Percentiles rank a stretch among this genome's conserved stretches.
Evolutionary conservation across 2,329 filamentous ascomycete genomes (phyloP).

Genomic region (Fusarium veterinarium): DNA sequence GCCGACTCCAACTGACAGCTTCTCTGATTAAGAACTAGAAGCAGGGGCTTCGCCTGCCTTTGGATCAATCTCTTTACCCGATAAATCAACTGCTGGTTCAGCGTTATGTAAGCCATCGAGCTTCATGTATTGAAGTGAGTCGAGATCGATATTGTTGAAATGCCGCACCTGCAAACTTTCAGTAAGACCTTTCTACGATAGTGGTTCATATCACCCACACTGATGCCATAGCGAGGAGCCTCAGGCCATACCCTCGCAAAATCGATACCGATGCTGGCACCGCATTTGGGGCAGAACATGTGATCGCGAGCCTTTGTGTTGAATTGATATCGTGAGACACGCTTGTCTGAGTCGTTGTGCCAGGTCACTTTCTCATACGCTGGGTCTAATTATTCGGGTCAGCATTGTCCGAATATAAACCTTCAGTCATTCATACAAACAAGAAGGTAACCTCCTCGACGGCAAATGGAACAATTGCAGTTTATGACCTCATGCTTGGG

Average conservation of each 20-base stretch:
- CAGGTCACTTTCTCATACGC: slow-evolving; percentile 54
- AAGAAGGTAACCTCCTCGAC: slow-evolving; percentile 62
- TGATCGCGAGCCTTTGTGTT: slow-evolving; percentile 61
- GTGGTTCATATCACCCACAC: slow-evolving; percentile 47
- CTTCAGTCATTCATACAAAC: slow-evolving; percentile 51
- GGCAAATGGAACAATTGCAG: slow-evolving; percentile 67
- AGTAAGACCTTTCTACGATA: not conserved
- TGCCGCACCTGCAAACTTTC: slow-evolving; percentile 52
- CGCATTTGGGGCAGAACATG: slow-evolving; percentile 61
- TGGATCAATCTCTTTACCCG: slow-evolving; percentile 44
- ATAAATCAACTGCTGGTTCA: slow-evolving; percentile 51
- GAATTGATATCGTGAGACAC: slow-evolving; percentile 51
- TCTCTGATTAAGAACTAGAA: slow-evolving; percentile 6
- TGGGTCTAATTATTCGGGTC: slow-evolving; percentile 49
- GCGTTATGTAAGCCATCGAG: slow-evolving; percentile 52
- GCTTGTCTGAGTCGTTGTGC: slow-evolving; percentile 53
- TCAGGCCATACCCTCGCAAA: slow-evolving; percentile 48
- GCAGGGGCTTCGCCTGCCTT: slow-evolving; percentile 12
- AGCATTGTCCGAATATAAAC: not conserved
- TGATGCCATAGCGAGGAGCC: slow-evolving; percentile 55
- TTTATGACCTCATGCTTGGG: slow-evolving; percentile 57
- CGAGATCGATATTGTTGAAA: slow-evolving; percentile 56
- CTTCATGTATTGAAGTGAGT: slow-evolving; percentile 51
- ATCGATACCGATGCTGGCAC: slow-evolving; percentile 60
- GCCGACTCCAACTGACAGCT: not conserved